Base-by-base conservation (phyloP, 805 yeast genomes). In the Spathaspora arborariae region DNA sequence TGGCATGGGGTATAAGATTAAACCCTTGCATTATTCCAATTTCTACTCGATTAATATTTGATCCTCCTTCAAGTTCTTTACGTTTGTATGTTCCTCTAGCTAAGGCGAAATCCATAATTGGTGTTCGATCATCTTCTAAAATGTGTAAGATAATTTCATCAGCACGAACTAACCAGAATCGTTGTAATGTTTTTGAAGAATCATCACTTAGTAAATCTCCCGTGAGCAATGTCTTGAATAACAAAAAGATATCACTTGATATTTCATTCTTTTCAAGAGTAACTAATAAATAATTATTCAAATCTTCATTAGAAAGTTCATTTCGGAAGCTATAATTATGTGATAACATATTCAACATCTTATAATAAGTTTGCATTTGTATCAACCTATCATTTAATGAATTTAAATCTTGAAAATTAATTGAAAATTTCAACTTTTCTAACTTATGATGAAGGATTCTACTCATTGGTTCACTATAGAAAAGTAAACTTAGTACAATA, bases 401-500 rank as follows among this genome's bases (percentile, higher is more conserved):
- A 0, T 65, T 49, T 36, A 83, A 60, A 52, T 88, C 85, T 33
- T 79, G 79, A 59, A 85, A 77, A 58, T 88, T 91, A 24, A 86
- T 78, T 3, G 88, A 80, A 51, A 91, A 72, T 37, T 82, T 69
- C 57, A 89, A 67, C 52, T 85, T 84, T 46, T 82, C 83, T 24
- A 88, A 69, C 33, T 77, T 75, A 45, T 85, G 84, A 30, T 75
- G 74, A 38, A 84, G 60, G 30, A 70, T 67, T 50, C 80, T 79
- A 39, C 78, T 75, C 52, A 77, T 74, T 4, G 96, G 96, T 53
- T 88, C 96, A 5, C 80, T 72, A 58, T 88, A 88, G 26, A 88
- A 71, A 48, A 92, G 58, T 39, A 91, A 65, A 45, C 84, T 82
- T 55, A 80, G 72, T 0, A 78, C 70, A 34, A 90, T 79, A 13